Evolutionary conservation across 768 basidiomycete genomes (phyloP).

Genomic region (Dendrothele bispora): DNA sequence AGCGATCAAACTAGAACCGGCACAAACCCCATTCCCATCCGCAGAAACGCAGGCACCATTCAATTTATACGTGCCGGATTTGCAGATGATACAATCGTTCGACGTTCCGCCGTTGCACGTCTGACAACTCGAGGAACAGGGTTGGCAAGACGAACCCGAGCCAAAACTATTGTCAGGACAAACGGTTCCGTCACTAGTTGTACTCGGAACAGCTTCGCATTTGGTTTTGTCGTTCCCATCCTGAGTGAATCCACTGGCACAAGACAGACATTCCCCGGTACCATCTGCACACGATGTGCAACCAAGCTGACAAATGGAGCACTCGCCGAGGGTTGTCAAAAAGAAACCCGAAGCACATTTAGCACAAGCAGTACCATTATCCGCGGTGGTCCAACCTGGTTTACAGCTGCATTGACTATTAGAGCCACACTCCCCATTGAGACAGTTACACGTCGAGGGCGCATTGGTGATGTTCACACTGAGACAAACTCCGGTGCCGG

Average conservation of each 20-base stretch:
- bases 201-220: constrained; percentile 55
- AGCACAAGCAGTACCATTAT: constrained; percentile 76
- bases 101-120: constrained; percentile 71
- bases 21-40: constrained; percentile 70
- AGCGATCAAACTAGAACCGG: constrained; percentile 66
- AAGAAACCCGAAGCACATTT: constrained; percentile 78
- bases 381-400: constrained; percentile 69
- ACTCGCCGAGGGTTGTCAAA: constrained; percentile 65
- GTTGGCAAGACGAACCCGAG: constrained; percentile 48
- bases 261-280: constrained; percentile 71
- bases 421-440: constrained; percentile 73
- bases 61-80: constrained; percentile 56
- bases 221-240: constrained; percentile 64
- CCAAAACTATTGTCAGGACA: constrained; percentile 72
- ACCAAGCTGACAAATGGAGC: constrained; percentile 72
- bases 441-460: constrained; percentile 74
- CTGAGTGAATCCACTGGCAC: constrained; percentile 69
- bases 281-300: constrained; percentile 69
- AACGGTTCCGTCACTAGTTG: constrained; percentile 47
- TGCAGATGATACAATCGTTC: constrained; percentile 72
- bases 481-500: constrained; percentile 76
- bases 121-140: constrained; percentile 65
- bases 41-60: constrained; percentile 72
- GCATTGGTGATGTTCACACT: constrained; percentile 45
- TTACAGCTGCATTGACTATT: constrained; percentile 76